Percentiles rank a stretch among this genome's conserved stretches.
phyloP scores from a whole-genome alignment of 2,329 filamentous ascomycete genomes.

The Colletotrichum sp. region DNA sequence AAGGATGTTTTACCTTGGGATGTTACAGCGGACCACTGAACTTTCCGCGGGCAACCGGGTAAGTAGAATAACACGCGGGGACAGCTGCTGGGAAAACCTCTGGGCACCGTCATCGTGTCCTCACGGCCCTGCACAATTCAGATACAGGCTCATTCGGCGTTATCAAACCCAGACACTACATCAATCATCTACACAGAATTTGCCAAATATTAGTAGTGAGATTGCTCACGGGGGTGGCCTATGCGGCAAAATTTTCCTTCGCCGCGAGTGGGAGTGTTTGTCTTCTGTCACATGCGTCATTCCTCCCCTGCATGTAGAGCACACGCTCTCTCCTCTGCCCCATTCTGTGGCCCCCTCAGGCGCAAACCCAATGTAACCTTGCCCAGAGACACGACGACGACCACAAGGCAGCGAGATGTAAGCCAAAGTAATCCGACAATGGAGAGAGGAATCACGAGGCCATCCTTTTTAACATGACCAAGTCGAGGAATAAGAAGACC shows the following conservation, averaged over 20 bases:
- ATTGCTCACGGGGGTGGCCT: background rate
- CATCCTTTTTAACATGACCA: background rate
- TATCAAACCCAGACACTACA: background rate
- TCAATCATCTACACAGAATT: background rate
- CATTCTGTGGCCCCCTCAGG: background rate
- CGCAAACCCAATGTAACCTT: background rate
- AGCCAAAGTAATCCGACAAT: background rate
- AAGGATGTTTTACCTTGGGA: too few species aligned
- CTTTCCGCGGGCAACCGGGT: background rate
- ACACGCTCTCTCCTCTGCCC: background rate
- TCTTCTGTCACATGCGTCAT: slow-evolving; percentile 11
- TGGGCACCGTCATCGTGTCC: background rate
- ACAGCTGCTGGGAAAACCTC: background rate
- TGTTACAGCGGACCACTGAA: background rate
- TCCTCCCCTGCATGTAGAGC: background rate
- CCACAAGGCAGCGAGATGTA: background rate
- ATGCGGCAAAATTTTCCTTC: background rate
- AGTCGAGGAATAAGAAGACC: background rate
- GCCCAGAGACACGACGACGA: background rate
- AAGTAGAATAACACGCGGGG: background rate
- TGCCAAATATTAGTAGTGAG: background rate
- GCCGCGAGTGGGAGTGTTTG: background rate
- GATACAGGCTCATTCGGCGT: background rate
- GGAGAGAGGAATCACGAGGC: background rate
- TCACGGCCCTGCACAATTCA: background rate